A percentile compares a stretch with the other conserved stretches of the same genome.
Evolutionary conservation across 2,329 filamentous ascomycete genomes (phyloP).

Genomic region (Neofusicoccum parvum): DNA sequence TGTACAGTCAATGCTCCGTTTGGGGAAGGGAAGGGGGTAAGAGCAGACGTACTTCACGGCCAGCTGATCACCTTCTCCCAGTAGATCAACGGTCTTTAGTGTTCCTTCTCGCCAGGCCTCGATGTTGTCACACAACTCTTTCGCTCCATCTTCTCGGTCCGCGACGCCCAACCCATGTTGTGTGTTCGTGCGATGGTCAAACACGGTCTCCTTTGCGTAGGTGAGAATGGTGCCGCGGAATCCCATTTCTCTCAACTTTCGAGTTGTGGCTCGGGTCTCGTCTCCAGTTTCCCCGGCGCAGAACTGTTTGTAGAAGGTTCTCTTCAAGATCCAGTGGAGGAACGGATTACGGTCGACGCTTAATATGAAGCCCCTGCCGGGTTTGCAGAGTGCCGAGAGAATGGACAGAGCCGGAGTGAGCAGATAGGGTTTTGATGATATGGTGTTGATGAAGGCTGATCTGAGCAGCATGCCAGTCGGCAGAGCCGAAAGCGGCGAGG

Average conservation of each 20-base stretch:
- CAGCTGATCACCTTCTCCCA: conserved; percentile 50
- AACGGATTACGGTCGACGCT: conserved; percentile 46
- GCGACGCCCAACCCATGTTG: background rate
- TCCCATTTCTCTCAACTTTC: conserved; percentile 68
- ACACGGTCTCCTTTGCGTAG: conserved; percentile 71
- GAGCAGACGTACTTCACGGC: conserved; percentile 43
- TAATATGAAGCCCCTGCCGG: background rate
- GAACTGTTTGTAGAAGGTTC: conserved; percentile 87
- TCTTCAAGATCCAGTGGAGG: conserved; percentile 71
- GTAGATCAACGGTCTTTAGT: conserved; percentile 64
- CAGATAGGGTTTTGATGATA: conserved; percentile 2
- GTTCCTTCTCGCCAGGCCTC: conserved; percentile 55
- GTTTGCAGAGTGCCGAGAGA: conserved; percentile 7
- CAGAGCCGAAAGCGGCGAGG: background rate
- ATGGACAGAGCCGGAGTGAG: background rate
- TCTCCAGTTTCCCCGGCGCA: conserved; percentile 75
- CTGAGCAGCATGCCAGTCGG: conserved; percentile 8
- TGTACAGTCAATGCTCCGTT: conserved; percentile 20
- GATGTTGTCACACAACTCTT: background rate
- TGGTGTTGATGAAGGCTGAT: conserved; percentile 11
- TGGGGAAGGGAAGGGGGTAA: background rate
- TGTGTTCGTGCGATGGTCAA: conserved; percentile 23
- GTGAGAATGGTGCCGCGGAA: conserved; percentile 83
- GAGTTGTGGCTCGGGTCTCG: conserved; percentile 66
- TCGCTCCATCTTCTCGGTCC: background rate